Percentiles rank a stretch among this genome's conserved stretches.
Evolutionary conservation across 345 rosid genomes (phyloP).

Genomic region (Syzygium aqueum): DNA sequence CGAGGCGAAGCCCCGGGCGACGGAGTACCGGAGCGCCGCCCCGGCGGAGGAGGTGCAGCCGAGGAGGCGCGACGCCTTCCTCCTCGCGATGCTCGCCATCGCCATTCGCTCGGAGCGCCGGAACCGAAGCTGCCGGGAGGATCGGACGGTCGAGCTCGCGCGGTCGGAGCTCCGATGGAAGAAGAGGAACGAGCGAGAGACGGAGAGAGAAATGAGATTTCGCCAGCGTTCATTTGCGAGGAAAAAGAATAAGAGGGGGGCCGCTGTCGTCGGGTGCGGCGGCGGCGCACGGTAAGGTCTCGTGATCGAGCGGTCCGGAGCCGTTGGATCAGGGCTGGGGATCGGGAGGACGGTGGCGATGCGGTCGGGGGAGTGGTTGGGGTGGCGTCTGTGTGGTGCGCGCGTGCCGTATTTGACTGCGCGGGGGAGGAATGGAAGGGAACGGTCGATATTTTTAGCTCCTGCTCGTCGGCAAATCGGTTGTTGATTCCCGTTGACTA

Average conservation of each 20-base stretch:
- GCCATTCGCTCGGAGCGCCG: constrained; percentile 35
- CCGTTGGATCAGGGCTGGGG: neutral
- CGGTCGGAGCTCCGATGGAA: neutral
- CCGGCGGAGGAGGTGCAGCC: constrained; percentile 12
- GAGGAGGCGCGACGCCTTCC: constrained; percentile 54
- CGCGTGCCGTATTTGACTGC: neutral
- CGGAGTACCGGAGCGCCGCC: constrained; percentile 47
- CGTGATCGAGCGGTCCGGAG: neutral
- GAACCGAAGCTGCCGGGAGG: neutral
- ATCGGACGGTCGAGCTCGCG: neutral
- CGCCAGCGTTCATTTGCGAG: neutral
- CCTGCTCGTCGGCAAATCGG: neutral
- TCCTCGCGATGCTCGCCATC: constrained; percentile 77
- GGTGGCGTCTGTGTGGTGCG: neutral
- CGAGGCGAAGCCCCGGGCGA: constrained; percentile 66
- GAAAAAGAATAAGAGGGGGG: neutral
- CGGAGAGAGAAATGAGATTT: neutral
- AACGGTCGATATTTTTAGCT: neutral
- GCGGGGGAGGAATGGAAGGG: neutral
- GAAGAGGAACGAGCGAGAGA: neutral
- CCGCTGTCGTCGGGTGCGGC: neutral
- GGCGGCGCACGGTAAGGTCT: neutral
- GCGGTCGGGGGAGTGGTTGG: neutral
- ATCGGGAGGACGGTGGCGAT: neutral
- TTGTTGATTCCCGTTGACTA: neutral